These are phyloP conservation scores for Papiliotrema nemorosa DNA, from an alignment of 1,284 basidiomycete species.

Conservation along the genomic window DNA sequence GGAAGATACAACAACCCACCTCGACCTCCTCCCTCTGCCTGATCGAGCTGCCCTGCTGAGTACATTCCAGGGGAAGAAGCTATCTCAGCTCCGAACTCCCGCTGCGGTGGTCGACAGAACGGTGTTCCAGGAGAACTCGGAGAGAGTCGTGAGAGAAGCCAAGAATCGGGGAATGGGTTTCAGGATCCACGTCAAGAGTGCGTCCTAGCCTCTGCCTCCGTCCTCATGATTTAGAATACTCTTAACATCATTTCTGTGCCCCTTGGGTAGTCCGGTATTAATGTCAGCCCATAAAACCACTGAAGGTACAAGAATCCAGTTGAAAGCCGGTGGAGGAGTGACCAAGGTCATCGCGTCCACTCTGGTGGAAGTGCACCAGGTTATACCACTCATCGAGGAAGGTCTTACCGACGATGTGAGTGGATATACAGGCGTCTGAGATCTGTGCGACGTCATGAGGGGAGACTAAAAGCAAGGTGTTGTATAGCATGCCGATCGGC, in stretches of 20 bases:
- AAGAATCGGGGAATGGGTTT: conserved; percentile 65
- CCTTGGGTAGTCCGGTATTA: conserved; percentile 4
- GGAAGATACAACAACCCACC: conserved; percentile 15
- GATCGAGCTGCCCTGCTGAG: conserved; percentile 58
- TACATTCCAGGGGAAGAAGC: conserved; percentile 60
- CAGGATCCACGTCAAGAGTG: conserved; percentile 78
- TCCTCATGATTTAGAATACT: too few species aligned
- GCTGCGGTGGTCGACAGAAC: conserved; percentile 71
- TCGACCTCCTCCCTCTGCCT: conserved; percentile 34
- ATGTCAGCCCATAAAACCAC: conserved; percentile 57
- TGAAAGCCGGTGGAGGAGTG: conserved; percentile 56
- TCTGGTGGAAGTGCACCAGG: conserved; percentile 38
- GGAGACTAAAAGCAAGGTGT: conserved; percentile 55
- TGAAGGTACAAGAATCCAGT: conserved; percentile 68
- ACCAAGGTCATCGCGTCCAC: conserved; percentile 36
- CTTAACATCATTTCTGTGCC: neutral
- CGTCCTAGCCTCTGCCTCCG: conserved; percentile 53
- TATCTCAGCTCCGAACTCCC: conserved; percentile 67
- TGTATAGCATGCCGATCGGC: conserved; percentile 71
- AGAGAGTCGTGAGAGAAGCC: conserved; percentile 64
- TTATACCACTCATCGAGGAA: conserved; percentile 56
- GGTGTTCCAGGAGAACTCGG: conserved; percentile 68
- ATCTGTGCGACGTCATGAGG: neutral
- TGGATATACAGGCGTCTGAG: conserved; percentile 37
- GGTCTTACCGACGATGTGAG: conserved; percentile 68